Base-by-base conservation (phyloP, 2,329 filamentous ascomycete species). In the Botrytis galanthina region DNA sequence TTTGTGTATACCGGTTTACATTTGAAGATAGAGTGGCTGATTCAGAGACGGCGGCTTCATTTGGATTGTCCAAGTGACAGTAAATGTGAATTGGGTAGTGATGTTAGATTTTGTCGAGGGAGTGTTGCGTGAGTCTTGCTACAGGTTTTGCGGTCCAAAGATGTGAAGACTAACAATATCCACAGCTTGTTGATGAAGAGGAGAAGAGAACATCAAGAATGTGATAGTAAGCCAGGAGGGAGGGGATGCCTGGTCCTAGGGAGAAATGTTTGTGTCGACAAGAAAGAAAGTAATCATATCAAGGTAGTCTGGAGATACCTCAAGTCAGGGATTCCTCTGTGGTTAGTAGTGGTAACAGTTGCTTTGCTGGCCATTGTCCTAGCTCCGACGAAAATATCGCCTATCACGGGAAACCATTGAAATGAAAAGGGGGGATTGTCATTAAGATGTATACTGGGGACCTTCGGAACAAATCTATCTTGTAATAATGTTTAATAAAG, bases 11-110 rank as follows among this genome's bases (percentile, higher is more conserved):
- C 91, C 0, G 90, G 89, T 51, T 84, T 93, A 44, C 81, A 84
- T 42, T 84, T 92, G 62, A 92, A 93, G 79, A 86, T 93, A 20
- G 86, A 88, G 73, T 93, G 91, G 91, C 84, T 93, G 7, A 84
- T 93, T 74, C 86, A 91, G 77, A 86, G 91, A 20, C 86, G 89
- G 29, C 86, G 83, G 63, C 83, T 90, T 51, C 89, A 91, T 73
- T 85, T 93, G 14, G 88, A 92, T 76, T 91, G 90, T 77, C 91
- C 90, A 7, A 89, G 88, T 72, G 84, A 88, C 75, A 82, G 82
- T 71, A 82, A 84, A 20, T 91, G 88, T 74, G 88, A 90, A 75
- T 79, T 91, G 44, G 84, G 87, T 6, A 90, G 87, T 74, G 89
- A 91, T 77, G 79, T 88, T 64, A 83, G 85, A 42, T 91, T 91